These are phyloP conservation scores for Nymphaea colorata DNA, from an alignment of 164 flowering plant species.

Conservation along the genomic window DNA sequence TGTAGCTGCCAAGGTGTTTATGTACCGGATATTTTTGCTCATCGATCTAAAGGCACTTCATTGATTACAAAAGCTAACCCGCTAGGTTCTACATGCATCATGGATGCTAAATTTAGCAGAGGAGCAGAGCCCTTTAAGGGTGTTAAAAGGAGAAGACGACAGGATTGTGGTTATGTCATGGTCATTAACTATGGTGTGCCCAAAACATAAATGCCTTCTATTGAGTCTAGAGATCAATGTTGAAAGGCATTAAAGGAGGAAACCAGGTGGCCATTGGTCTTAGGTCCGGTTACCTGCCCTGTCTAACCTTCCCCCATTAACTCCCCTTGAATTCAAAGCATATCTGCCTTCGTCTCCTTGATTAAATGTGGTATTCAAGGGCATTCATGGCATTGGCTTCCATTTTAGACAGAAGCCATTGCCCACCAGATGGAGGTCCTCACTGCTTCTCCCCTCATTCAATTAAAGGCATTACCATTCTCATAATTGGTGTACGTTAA, in stretches of 20 bases:
- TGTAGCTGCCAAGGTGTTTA: too few species aligned
- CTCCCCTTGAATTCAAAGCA: neutral
- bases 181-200: neutral
- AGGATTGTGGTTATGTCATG: neutral
- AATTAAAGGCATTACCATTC: neutral
- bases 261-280: neutral
- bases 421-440: neutral
- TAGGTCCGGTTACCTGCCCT: neutral
- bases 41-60: too few species aligned
- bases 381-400: neutral
- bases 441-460: neutral
- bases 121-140: too few species aligned
- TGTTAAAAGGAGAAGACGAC: neutral
- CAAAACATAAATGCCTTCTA: neutral
- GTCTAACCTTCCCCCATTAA: neutral
- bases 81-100: too few species aligned
- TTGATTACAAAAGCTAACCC: too few species aligned
- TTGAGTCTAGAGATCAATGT: neutral
- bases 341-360: neutral
- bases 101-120: too few species aligned
- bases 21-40: too few species aligned
- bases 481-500: neutral
- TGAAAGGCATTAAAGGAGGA: neutral
- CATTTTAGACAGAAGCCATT: neutral
- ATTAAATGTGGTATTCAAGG: neutral